A percentile compares a stretch with the other conserved stretches of the same genome.
These are phyloP conservation scores for Calocybe gangraenosa DNA, from an alignment of 768 basidiomycete genomes.

Conservation along the genomic window DNA sequence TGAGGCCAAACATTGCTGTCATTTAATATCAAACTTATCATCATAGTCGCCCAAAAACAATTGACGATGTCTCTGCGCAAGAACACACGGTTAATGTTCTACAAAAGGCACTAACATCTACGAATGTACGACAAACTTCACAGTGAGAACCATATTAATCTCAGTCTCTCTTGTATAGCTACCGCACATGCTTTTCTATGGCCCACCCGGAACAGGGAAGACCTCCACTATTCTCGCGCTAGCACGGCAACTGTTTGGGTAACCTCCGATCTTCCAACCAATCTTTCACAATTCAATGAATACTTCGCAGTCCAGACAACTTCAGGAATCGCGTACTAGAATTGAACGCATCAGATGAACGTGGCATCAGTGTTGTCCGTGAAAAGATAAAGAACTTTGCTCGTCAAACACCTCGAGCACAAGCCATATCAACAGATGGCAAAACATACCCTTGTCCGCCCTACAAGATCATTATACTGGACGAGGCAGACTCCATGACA, in stretches of 20 bases:
- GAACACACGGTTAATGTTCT: conserved; percentile 94
- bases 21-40: no score
- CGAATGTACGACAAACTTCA: conserved; percentile 61
- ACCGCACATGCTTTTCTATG: conserved; percentile 99
- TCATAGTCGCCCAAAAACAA: conserved; percentile 89
- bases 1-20: conserved; percentile 30
- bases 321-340: conserved; percentile 92
- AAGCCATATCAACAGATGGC: conserved; percentile 65
- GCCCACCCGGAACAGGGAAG: conserved; percentile 97
- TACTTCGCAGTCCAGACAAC: conserved; percentile 76
- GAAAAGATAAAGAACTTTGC: conserved; percentile 99
- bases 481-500: conserved; percentile 99
- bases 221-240: conserved; percentile 97
- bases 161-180: conserved; percentile 47
- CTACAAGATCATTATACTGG: conserved; percentile 97
- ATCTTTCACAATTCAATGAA: background rate
- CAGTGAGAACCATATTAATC: background rate
- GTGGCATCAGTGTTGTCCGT: conserved; percentile 93
- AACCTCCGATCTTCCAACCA: conserved; percentile 17
- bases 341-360: conserved; percentile 97
- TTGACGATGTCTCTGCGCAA: conserved; percentile 96
- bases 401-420: conserved; percentile 84
- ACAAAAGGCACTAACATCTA: conserved; percentile 83
- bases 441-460: conserved; percentile 94
- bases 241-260: conserved; percentile 93